phyloP scores from a whole-genome alignment of 208 protist species.

The Acanthamoeba sp. region DNA sequence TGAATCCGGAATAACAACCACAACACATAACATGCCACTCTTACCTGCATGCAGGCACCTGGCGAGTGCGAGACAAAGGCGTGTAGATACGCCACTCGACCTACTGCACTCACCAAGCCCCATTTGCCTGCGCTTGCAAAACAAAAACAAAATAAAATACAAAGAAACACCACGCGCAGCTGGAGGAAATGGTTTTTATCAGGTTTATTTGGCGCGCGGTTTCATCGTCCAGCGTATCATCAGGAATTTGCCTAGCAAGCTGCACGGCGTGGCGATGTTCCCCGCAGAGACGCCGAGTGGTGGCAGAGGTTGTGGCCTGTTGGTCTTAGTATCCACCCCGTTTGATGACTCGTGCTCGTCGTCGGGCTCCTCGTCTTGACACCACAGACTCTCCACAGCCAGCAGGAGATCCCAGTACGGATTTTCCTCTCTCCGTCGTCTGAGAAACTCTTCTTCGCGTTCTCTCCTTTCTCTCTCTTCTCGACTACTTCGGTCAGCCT shows the following conservation, averaged over 20 bases:
- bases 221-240: constrained; percentile 14
- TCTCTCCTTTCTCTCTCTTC: not conserved
- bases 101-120: too few species aligned
- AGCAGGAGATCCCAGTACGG: not conserved
- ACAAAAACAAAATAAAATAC: not conserved
- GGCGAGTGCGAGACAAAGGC: not conserved
- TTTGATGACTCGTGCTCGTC: not conserved
- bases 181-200: not conserved
- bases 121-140: not conserved
- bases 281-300: not conserved
- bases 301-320: not conserved
- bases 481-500: not conserved
- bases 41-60: too few species aligned
- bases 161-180: too few species aligned
- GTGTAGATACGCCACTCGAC: too few species aligned
- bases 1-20: too few species aligned
- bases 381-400: not conserved
- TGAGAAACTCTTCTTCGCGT: not conserved
- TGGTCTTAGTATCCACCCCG: not conserved
- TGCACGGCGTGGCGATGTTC: not conserved
- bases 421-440: not conserved
- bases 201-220: not conserved
- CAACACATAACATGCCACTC: too few species aligned
- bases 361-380: not conserved
- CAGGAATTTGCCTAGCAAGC: constrained; percentile 31